Evolutionary conservation across 1,284 basidiomycete genomes (phyloP).

Genomic region (Hymenochaete sp.): DNA sequence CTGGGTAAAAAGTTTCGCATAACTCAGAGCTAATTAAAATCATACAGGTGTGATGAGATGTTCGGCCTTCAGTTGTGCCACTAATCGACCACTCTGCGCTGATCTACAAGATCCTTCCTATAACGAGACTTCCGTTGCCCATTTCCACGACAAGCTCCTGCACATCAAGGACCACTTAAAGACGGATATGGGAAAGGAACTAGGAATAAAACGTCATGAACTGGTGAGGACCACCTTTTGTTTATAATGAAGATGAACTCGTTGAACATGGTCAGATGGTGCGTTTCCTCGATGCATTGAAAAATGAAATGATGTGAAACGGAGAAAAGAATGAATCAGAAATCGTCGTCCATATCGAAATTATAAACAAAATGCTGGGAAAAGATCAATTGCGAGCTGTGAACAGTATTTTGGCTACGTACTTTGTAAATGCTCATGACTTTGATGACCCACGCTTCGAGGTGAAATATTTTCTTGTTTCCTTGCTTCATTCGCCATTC

Average conservation of each 20-base stretch:
- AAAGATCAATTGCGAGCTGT: conserved; percentile 1
- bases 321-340: background rate
- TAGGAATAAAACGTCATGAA: conserved; percentile 69
- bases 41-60: conserved; percentile 78
- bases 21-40: conserved; percentile 45
- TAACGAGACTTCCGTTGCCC: conserved; percentile 60
- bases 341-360: conserved; percentile 47
- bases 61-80: conserved; percentile 69
- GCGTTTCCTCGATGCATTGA: conserved; percentile 31
- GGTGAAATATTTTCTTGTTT: conserved; percentile 91
- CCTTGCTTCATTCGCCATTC: conserved; percentile 86
- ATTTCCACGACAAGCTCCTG: conserved; percentile 84
- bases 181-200: conserved; percentile 56
- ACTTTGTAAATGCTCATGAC: conserved; percentile 51
- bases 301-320: conserved; percentile 30
- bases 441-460: conserved; percentile 89
- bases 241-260: background rate
- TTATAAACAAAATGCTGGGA: conserved; percentile 42
- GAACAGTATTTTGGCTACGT: background rate
- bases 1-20: conserved; percentile 42
- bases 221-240: conserved; percentile 40
- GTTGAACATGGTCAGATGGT: conserved; percentile 5
- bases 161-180: conserved; percentile 70
- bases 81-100: conserved; percentile 63
- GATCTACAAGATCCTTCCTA: conserved; percentile 41